Base-by-base conservation (phyloP, 495 filamentous ascomycete species). In the Chaetomium fimeti region DNA sequence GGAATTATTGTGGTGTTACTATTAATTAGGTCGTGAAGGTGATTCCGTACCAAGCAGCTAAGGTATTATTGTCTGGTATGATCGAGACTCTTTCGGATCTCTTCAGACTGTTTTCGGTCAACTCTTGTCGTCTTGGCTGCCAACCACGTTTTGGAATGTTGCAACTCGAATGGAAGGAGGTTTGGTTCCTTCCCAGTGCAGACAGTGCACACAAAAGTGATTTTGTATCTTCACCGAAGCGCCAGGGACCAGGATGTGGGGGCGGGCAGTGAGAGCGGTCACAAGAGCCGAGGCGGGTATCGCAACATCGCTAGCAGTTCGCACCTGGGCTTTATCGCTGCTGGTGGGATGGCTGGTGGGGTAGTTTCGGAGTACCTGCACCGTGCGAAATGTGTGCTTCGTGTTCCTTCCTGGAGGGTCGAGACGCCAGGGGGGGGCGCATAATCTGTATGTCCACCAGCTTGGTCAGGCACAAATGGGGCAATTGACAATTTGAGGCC, bases 271-370 rank as follows among this genome's bases (percentile, higher is more conserved):
- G 55, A 63, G 47, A 60, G 36, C 62, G 64, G 65, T 71, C 66
- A 71, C 68, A 65, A 45, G 58, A 51, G 57, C 60, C 58, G 57
- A 22, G 51, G 63, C 54, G 56, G 52, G 66, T 64, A 65, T 56
- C 58, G 64, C 60, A 63, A 64, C 60, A 60, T 61, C 57, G 52
- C 45, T 63, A 57, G 61, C 58, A 65, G 40, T 45, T n/a, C 36
- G 61, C 61, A 58, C 61, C 53, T 49, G 27, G 20, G 32, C 20
- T 32, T 38, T 40, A 7, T 15, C 28, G 12, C 54, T 58, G 43
- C 42, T 9, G 12, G 68, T 71, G 68, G 68, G 66, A 63, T 65
- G 65, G 53, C 45, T 32, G 40, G 65, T 57, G 63, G 68, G 65
- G 52, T 45, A 0, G 22, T 0, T 25, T 8, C 6, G 5, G 28